These are phyloP conservation scores for Lactifluus subvellereus DNA, from an alignment of 768 basidiomycete species.

Conservation along the genomic window DNA sequence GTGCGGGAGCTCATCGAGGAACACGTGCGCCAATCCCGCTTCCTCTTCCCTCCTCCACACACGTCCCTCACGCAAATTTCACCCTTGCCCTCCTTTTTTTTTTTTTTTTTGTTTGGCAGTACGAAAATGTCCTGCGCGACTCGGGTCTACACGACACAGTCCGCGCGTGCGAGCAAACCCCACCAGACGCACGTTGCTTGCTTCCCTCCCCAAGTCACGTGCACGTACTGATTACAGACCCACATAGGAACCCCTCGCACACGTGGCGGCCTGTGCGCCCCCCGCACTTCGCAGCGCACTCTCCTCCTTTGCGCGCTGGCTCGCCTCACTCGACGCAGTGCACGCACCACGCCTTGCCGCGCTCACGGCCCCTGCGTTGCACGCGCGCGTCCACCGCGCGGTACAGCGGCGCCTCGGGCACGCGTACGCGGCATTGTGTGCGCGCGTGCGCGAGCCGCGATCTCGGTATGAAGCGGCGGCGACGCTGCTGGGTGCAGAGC, in stretches of 20 bases:
- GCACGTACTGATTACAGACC: not conserved
- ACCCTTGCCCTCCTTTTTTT: not conserved
- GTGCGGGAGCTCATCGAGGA: slow-evolving; percentile 66
- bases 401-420: slow-evolving; percentile 62
- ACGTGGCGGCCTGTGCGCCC: slow-evolving; percentile 59
- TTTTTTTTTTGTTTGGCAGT: slow-evolving; percentile 31
- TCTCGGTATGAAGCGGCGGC: slow-evolving; percentile 90
- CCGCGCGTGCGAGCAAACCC: slow-evolving; percentile 38
- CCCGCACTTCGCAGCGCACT: slow-evolving; percentile 57
- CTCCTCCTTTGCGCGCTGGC: slow-evolving; percentile 73
- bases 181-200: slow-evolving; percentile 34
- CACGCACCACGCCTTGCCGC: slow-evolving; percentile 74
- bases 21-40: slow-evolving; percentile 54
- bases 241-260: slow-evolving; percentile 67
- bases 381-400: slow-evolving; percentile 65
- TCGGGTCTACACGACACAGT: slow-evolving; percentile 48
- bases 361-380: slow-evolving; percentile 61
- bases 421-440: slow-evolving; percentile 70
- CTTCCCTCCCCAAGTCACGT: not conserved
- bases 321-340: slow-evolving; percentile 74
- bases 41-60: not conserved
- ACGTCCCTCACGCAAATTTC: slow-evolving; percentile 11
- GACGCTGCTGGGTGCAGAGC: slow-evolving; percentile 74
- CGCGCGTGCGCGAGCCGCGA: slow-evolving; percentile 64
- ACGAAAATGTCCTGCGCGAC: slow-evolving; percentile 45